Evolutionary conservation across 306 rosid genomes (phyloP).

Genomic region (Vigna hirtella): DNA sequence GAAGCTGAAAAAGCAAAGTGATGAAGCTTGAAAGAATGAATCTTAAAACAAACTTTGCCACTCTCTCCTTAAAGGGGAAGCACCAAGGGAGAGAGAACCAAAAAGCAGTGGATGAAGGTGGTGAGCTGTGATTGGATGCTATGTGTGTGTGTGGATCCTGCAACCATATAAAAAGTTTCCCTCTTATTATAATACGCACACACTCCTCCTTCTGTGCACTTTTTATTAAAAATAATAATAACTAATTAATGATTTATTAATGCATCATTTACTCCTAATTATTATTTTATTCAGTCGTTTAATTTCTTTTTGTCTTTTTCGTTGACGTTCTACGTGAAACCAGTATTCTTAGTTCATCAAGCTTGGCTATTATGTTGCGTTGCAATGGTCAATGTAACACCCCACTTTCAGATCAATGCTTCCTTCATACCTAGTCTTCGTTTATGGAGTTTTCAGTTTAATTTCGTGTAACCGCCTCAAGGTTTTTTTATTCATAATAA

Average conservation of each 20-base stretch:
- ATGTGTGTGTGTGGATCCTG: slow-evolving; percentile 67
- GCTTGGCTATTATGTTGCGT: slow-evolving; percentile 37
- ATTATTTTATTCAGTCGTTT: slow-evolving; percentile 1
- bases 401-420: not conserved
- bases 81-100: slow-evolving; percentile 25
- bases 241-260: slow-evolving; percentile 17
- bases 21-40: slow-evolving; percentile 62
- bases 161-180: slow-evolving; percentile 57
- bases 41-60: slow-evolving; percentile 44
- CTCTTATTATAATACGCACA: slow-evolving; percentile 50
- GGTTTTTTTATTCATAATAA: too few species aligned
- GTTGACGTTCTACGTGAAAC: slow-evolving; percentile 32
- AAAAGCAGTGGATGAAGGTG: slow-evolving; percentile 58
- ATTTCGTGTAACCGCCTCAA: not conserved
- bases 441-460: not conserved
- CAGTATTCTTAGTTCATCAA: slow-evolving; percentile 49
- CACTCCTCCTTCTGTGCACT: slow-evolving; percentile 40
- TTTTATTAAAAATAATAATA: slow-evolving; percentile 4
- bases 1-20: slow-evolving; percentile 57
- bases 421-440: not conserved
- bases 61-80: slow-evolving; percentile 38
- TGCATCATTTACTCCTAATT: slow-evolving; percentile 1
- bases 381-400: slow-evolving; percentile 40
- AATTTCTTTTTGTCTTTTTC: not conserved
- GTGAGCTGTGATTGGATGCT: slow-evolving; percentile 68